A percentile compares a stretch with the other conserved stretches of the same genome.
These are phyloP conservation scores for Akanthomyces muscarius DNA, from an alignment of 2,329 filamentous ascomycete species.

Conservation along the genomic window DNA sequence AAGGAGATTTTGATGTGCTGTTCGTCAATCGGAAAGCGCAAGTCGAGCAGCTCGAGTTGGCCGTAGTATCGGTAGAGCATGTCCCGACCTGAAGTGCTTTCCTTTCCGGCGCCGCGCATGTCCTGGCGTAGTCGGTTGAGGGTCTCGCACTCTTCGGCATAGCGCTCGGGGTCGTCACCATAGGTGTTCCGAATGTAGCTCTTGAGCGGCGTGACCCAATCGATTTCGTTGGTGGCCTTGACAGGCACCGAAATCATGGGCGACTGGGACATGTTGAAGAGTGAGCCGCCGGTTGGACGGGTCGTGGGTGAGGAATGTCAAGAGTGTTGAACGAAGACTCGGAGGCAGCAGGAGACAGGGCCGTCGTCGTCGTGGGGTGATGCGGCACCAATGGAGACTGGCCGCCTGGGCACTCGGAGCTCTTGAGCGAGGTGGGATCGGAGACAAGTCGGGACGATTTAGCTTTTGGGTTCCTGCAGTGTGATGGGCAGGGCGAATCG, in stretches of 20 bases:
- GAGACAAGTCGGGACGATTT: background rate
- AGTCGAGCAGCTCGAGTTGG: slow-evolving; percentile 88
- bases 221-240: slow-evolving; percentile 94
- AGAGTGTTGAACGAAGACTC: background rate
- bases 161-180: slow-evolving; percentile 93
- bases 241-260: slow-evolving; percentile 95
- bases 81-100: slow-evolving; percentile 89
- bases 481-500: slow-evolving; percentile 17
- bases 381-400: background rate
- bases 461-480: slow-evolving; percentile 4
- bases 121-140: slow-evolving; percentile 95
- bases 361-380: slow-evolving; percentile 2
- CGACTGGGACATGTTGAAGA: slow-evolving; percentile 68
- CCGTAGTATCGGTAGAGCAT: slow-evolving; percentile 96
- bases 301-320: background rate
- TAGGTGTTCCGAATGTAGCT: slow-evolving; percentile 90
- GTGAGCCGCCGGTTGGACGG: background rate
- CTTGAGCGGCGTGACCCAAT: slow-evolving; percentile 93
- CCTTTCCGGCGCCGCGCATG: slow-evolving; percentile 95
- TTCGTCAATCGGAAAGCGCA: slow-evolving; percentile 95
- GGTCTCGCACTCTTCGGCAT: slow-evolving; percentile 90
- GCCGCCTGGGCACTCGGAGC: background rate
- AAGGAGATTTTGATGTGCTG: slow-evolving; percentile 99
- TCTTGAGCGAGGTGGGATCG: slow-evolving; percentile 3
- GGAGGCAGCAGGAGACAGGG: background rate